A percentile compares a stretch with the other conserved stretches of the same genome.
Evolutionary conservation across 306 rosid genomes (phyloP).

Genomic region (Morella rubra): DNA sequence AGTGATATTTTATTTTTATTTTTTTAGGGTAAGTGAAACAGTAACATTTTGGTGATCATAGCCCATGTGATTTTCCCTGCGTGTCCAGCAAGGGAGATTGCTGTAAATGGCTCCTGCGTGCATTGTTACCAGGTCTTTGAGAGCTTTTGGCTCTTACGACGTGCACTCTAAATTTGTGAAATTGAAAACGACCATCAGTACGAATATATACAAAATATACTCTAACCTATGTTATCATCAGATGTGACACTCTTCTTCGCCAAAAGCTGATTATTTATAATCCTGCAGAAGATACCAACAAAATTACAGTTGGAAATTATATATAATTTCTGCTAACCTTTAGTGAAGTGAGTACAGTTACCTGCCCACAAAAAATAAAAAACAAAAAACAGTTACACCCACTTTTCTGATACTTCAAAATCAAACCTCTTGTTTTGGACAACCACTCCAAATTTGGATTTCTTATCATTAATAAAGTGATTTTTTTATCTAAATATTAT

Average conservation of each 20-base stretch:
- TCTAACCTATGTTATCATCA: neutral
- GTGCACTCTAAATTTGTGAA: neutral
- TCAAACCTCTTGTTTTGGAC: too few relatives aligned
- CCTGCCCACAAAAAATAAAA: too few relatives aligned
- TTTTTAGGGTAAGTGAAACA: too few relatives aligned
- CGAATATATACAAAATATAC: neutral
- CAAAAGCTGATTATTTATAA: neutral
- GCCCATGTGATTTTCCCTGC: neutral
- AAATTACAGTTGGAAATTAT: neutral
- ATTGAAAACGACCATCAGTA: neutral
- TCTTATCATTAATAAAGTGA: too few relatives aligned
- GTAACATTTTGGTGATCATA: neutral
- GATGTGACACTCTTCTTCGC: neutral
- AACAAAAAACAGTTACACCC: too few relatives aligned
- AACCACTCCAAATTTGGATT: too few relatives aligned
- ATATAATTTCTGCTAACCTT: too few relatives aligned
- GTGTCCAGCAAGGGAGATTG: neutral
- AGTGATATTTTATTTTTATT: too few relatives aligned
- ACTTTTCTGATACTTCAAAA: too few relatives aligned
- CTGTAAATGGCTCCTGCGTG: neutral
- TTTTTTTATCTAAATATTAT: too few relatives aligned
- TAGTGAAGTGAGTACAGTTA: too few relatives aligned
- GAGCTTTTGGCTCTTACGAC: neutral
- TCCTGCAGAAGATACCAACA: neutral
- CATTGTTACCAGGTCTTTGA: neutral